phyloP scores from a whole-genome alignment of 495 filamentous ascomycete species.

The Cenococcum geophilum region DNA sequence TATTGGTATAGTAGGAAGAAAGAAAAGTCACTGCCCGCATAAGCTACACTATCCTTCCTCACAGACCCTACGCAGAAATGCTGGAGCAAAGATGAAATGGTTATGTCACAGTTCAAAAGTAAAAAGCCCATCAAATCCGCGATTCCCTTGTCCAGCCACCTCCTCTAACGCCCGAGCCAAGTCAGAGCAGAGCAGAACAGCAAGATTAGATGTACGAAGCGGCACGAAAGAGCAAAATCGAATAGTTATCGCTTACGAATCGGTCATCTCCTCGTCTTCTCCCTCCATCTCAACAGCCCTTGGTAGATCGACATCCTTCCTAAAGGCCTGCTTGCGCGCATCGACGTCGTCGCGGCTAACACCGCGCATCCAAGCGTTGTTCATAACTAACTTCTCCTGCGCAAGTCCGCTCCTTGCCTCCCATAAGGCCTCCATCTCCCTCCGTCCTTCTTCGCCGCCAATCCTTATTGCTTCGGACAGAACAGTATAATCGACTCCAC shows the following conservation, averaged over 20 bases:
- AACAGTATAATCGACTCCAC: slow-evolving; percentile 17
- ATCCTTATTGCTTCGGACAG: slow-evolving; percentile 14
- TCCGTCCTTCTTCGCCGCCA: slow-evolving; percentile 12
- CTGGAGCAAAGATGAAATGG: not conserved
- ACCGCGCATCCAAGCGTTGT: slow-evolving; percentile 69
- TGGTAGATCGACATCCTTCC: slow-evolving; percentile 13
- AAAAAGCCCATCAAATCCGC: not conserved
- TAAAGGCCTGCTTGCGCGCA: slow-evolving; percentile 56
- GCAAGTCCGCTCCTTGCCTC: slow-evolving; percentile 49
- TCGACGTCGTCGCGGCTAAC: slow-evolving; percentile 66
- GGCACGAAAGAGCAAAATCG: not conserved
- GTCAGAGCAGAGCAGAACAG: not conserved
- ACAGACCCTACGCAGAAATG: not conserved
- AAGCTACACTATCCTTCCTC: not conserved
- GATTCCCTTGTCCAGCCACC: not conserved
- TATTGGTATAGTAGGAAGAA: not conserved
- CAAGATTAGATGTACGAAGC: not conserved
- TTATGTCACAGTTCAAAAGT: not conserved
- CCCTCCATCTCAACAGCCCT: slow-evolving; percentile 12
- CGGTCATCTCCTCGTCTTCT: slow-evolving; percentile 18
- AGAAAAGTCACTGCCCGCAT: not conserved
- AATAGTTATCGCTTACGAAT: not conserved
- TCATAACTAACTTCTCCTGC: slow-evolving; percentile 66
- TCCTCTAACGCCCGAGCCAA: not conserved
- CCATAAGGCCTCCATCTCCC: slow-evolving; percentile 41